Evolutionary conservation across 768 basidiomycete species (phyloP), one percentile per base, ranked within the genome.

Genomic region (Agaricus subrufescens): DNA sequence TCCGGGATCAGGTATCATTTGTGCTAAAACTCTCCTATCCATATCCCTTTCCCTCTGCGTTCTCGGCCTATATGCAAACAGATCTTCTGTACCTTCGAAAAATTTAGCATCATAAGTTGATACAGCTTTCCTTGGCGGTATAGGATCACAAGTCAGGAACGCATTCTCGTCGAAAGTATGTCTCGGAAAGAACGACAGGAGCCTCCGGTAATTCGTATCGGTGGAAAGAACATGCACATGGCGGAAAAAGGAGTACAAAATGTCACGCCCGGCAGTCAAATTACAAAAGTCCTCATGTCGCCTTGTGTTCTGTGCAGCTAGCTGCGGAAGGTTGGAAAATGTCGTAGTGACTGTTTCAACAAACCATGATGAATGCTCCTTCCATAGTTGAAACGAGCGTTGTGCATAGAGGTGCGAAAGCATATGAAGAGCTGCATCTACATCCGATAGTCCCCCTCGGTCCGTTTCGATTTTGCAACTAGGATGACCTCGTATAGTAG

Each of bases 371-470:
- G 80, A 64, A 31, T 79, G 74, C 12, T 87, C 84, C 73, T 95
- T 98, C 94, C 94, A 98, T 2, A 96, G 67, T 0, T 84, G 67
- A 8, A 71, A 75, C 0, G 91, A 89, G 6, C 92, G 87, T 43
- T 87, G 83, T 3, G 81, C 90, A 67, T 98, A 98, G 25, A 98
- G 82, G 64, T 94, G 91, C 0, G 91, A 89, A 3, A 98, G 79
- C 7, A 97, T 81, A 61, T 97, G 88, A 0, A 93, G 71, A 2
- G 80, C 67, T 0, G 80, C 78, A 8, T 74, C 69, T 26, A 79
- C 65, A 14, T 72, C 66, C 0, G 72, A 63, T 15, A 81, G 65
- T n/a, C 65, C 90, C 89, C 69, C 75, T 23, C 77, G 78, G 43
- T 87, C 89, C 0, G 85, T 85, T 56, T 85, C 75, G 25, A 95